phyloP scores from a whole-genome alignment of 2,329 filamentous ascomycete genomes.

The Alternaria sp. region DNA sequence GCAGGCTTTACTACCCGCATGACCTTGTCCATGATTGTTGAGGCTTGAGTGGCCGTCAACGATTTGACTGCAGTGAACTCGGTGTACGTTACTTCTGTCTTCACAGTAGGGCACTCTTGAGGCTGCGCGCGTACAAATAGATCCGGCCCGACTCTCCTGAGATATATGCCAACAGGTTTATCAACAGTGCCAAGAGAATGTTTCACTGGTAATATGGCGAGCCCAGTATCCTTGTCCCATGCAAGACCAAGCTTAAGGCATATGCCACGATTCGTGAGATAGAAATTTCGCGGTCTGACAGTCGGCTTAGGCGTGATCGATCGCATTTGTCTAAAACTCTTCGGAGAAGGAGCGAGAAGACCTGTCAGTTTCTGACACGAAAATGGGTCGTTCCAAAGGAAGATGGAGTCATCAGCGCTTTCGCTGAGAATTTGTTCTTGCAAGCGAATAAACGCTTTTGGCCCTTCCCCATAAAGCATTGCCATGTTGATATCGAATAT shows the following conservation, averaged over 20 bases:
- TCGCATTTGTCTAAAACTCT: constrained; percentile 14
- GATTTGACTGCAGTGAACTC: constrained; percentile 13
- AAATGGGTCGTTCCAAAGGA: constrained; percentile 15
- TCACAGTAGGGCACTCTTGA: constrained; percentile 4
- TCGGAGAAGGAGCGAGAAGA: constrained; percentile 9
- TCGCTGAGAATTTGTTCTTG: constrained; percentile 22
- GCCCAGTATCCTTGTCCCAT: constrained; percentile 14
- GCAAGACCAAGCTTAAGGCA: constrained; percentile 13
- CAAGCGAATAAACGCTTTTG: constrained; percentile 19
- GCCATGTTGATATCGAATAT: constrained; percentile 26
- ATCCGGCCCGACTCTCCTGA: constrained; percentile 12
- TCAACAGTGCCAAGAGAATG: constrained; percentile 6
- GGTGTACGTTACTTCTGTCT: constrained; percentile 6
- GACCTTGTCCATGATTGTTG: background rate
- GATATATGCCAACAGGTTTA: constrained; percentile 12
- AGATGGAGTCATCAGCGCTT: constrained; percentile 15
- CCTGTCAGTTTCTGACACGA: constrained; percentile 14
- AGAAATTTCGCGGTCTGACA: constrained; percentile 13
- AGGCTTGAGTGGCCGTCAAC: constrained; percentile 1
- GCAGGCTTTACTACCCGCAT: constrained; percentile 2
- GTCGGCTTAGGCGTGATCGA: constrained; percentile 6
- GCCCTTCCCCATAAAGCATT: constrained; percentile 25
- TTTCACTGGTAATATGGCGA: constrained; percentile 18
- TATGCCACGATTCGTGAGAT: constrained; percentile 16
- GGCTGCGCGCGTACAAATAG: constrained; percentile 13